These are phyloP conservation scores for Senna tora DNA, from an alignment of 306 rosid species.

Conservation along the genomic window DNA sequence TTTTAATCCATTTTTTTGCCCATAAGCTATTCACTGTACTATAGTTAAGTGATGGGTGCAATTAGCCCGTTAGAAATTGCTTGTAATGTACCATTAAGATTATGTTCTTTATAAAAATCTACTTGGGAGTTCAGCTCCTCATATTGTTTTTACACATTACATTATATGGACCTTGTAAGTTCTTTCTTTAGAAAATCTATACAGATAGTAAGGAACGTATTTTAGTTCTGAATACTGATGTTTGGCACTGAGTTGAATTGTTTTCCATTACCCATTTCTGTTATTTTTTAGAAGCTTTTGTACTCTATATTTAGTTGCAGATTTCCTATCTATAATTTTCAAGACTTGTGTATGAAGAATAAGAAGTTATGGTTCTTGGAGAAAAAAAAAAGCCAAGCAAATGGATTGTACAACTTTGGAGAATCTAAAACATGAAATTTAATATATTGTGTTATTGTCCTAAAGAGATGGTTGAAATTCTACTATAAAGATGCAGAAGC, in stretches of 20 bases:
- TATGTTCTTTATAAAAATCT: constrained; percentile 41
- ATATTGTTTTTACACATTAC: constrained; percentile 33
- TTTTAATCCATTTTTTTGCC: constrained; percentile 34
- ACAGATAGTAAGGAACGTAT: constrained; percentile 30
- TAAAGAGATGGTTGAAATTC: no score
- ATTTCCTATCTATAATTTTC: background rate
- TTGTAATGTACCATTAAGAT: constrained; percentile 34
- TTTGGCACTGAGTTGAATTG: constrained; percentile 16
- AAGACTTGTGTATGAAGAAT: background rate
- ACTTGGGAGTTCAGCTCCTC: constrained; percentile 39
- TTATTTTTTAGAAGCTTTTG: constrained; percentile 18
- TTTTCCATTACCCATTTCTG: background rate
- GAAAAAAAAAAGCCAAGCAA: no score
- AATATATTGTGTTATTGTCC: no score
- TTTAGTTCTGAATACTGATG: constrained; percentile 22
- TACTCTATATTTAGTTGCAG: constrained; percentile 3
- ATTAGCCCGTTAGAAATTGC: constrained; percentile 46
- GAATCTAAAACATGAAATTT: no score
- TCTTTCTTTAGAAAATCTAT: constrained; percentile 35
- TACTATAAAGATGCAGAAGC: no score
- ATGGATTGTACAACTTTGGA: no score
- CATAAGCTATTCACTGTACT: constrained; percentile 42
- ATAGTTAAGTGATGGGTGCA: constrained; percentile 43
- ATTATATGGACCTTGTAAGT: constrained; percentile 39
- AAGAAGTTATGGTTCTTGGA: no score